phyloP scores from a whole-genome alignment of 192 early-diverging fungal genomes.

The Coemansia sp. region DNA sequence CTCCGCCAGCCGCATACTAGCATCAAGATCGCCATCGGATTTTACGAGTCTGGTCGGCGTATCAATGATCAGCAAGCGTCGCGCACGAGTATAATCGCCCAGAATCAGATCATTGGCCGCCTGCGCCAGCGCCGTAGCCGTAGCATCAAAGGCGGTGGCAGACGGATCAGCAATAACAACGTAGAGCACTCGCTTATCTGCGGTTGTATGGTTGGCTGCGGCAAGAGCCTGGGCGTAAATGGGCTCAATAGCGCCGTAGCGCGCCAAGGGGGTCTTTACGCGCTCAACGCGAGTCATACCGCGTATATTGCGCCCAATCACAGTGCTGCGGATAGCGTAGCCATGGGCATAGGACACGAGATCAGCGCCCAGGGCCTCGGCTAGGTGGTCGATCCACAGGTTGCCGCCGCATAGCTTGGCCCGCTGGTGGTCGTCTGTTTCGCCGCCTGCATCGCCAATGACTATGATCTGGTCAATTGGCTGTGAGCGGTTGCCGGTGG shows the following conservation, averaged over 20 bases:
- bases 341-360: conserved; percentile 23
- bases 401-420: conserved; percentile 30
- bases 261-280: conserved; percentile 7
- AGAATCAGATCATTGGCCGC: conserved; percentile 22
- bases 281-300: neutral
- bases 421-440: conserved; percentile 13
- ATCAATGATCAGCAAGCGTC: conserved; percentile 14
- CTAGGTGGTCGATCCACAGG: conserved; percentile 34
- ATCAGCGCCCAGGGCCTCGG: conserved; percentile 24
- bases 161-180: conserved; percentile 12
- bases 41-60: neutral
- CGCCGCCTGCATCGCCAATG: conserved; percentile 21
- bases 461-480: conserved; percentile 21
- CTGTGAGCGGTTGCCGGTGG: conserved; percentile 4
- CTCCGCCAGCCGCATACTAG: conserved; percentile 8
- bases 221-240: neutral
- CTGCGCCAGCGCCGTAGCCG: neutral
- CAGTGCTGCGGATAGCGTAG: conserved; percentile 6
- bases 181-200: neutral
- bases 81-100: neutral
- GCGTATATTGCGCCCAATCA: neutral
- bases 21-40: neutral
- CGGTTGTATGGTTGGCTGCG: neutral
- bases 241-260: neutral
- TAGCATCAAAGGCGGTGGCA: neutral